Base-by-base conservation (phyloP, 2,329 filamentous ascomycete genomes). In the Cephalotrichum gorgonifer region DNA sequence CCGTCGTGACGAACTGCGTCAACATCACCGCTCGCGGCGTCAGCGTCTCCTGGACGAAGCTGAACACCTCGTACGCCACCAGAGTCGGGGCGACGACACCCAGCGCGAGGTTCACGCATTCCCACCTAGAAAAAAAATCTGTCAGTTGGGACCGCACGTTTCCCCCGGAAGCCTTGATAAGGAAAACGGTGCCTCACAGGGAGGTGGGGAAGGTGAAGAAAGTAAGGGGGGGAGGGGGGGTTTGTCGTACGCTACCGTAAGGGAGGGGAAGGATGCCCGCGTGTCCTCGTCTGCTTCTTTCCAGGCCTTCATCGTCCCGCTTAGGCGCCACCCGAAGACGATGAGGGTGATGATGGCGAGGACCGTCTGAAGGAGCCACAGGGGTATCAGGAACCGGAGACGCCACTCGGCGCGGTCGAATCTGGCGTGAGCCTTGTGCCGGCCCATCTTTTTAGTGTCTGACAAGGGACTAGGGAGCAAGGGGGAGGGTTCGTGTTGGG, bases 21-120 rank as follows among this genome's bases (percentile, higher is more conserved):
- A 73, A 71, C 3, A 79, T 60, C 64, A 80, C 69, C 5, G 70
- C 71, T 60, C 75, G 72, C 2, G 76, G 76, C 11, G 76, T 79
- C 48, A 80, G 58, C 1, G 70, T 67, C 58, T 78, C 74, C 27
- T 68, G 64, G 44, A 68, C 64, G 50, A 67, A 71, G 54, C 64
- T 70, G 41, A 64, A 68, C 28, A 77, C 65, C 53, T 76, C 72
- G 51, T 73, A 56, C 39, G 72, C 59, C 14, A 67, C 75, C 57
- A 74, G 67, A 28, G 71, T 30, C 6, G 75, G 67, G 1, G 70
- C 67, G 33, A 75, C 51, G 25, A 72, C 59, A 15, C 74, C 72
- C 47, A 79, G 65, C 47, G 52, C 67, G 44, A 80, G 67, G 53
- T 78, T 79, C 46, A 68, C 69, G 22, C 60, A 63, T 58, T 78